Evolutionary conservation across 441 rosid species (phyloP), one percentile per base, ranked within the genome.

Genomic region (Biscutella auriculata): DNA sequence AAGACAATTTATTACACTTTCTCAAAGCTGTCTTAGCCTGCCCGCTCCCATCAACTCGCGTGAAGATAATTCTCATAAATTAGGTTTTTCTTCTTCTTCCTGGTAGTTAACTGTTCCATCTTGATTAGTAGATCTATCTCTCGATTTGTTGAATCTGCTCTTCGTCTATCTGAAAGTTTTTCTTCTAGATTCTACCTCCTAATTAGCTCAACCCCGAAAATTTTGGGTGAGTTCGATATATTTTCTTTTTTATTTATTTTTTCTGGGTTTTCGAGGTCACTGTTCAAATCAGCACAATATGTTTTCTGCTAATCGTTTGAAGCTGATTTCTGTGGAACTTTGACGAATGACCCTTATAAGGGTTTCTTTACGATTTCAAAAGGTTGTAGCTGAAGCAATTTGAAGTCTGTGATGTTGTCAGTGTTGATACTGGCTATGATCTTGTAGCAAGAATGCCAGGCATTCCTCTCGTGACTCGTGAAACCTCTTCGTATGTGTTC

Each of bases 381-480:
- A 65, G 64, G 46, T 49, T 23, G 56, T 16, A 47, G 57, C 32
- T 66, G 58, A 32, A 49, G 45, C 19, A 26, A 5, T 32, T 41
- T 11, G 25, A 1, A 2, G 12, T 29, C 5, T 65, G 51, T 49
- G 60, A 58, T 66, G 70, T 64, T 17, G 26, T 34, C 12, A 21
- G 48, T 50, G 49, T 6, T 62, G 72, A 53, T 40, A 25, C 10
- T 35, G 73, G 80, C 59, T 10, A 66, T 56, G 60, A 63, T 63
- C 66, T 52, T 57, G 56, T 73, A 73, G 65, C 67, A 71, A 82
- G 78, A 79, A 89, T 89, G 97, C 97, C 95, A 69, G 87, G 97
- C 78, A 84, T 89, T 68, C 94, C 94, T 77, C 70, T 89, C 58
- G 81, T 79, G 58, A 71, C 79, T 72, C 95, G 87, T 53, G 85